Base-by-base conservation (phyloP, 2,329 filamentous ascomycete genomes). In the Phialophora verrucosa region DNA sequence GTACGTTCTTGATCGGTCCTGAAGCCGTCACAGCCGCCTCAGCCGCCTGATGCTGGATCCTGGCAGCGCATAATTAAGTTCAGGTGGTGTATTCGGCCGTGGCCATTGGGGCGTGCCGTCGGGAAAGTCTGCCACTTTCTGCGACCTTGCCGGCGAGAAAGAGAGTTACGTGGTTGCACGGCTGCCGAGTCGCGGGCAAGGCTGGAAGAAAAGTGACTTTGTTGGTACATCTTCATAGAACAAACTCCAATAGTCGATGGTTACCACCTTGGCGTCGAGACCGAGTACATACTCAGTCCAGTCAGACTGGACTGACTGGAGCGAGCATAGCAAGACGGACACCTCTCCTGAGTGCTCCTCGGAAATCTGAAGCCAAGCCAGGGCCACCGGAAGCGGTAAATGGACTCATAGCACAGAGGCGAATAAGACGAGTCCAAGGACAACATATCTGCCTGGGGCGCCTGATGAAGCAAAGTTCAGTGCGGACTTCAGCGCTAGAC, bases 401-500 rank as follows among this genome's bases (percentile, higher is more conserved):
- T 44, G 38, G 38, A 44, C 38, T 44, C 38, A 20, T 8, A 17
- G 1, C 17, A 2, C 7, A n/a, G 17, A 20, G 14, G n/a, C 38
- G 17, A 44, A 44, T 44, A n/a, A 44, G 38, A 44, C 7, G 42
- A 47, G n/a, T 14, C 6, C 42, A 47, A 47, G 6, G 11, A 20
- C 17, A 3, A 20, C 1, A 7, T 2, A 23, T 20, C 11, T 27
- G 49, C 12, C 12, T 51, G 23, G 20, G 25, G 23, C 23, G n/a
- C 57, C 20, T 32, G 17, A 47, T 59, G 23, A 59, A 50, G 57
- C 1, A 59, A 59, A 44, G 25, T 32, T 27, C 57, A 7, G 44
- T n/a, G 49, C 59, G 59, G 59, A 62, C 35, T 44, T 62, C 27
- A 53, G 42, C 59, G 59, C 59, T 62, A 62, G 59, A 17, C 23